phyloP scores from a whole-genome alignment of 2,329 filamentous ascomycete species.

The Oidium heveae region DNA sequence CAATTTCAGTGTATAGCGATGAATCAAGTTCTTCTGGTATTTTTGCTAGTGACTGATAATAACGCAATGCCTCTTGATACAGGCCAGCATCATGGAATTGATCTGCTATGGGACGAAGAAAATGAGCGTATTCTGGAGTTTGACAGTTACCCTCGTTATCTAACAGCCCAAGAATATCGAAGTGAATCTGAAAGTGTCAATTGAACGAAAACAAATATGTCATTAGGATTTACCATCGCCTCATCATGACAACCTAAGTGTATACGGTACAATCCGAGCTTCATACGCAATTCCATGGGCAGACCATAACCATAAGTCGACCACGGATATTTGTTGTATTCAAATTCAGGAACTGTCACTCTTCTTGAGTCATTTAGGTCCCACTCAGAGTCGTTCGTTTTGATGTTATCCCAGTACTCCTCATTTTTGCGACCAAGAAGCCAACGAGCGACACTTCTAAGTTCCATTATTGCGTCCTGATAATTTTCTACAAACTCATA shows the following conservation, averaged over 20 bases:
- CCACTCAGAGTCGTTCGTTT: slow-evolving; percentile 70
- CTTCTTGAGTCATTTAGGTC: slow-evolving; percentile 51
- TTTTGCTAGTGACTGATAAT: slow-evolving; percentile 28
- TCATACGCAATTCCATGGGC: slow-evolving; percentile 60
- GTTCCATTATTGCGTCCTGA: slow-evolving; percentile 36
- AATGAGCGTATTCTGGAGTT: slow-evolving; percentile 44
- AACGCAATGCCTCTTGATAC: slow-evolving; percentile 28
- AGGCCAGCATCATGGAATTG: slow-evolving; percentile 24
- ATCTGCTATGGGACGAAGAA: slow-evolving; percentile 50
- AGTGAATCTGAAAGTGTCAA: slow-evolving; percentile 26
- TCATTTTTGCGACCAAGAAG: slow-evolving; percentile 53
- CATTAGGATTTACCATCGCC: slow-evolving; percentile 33
- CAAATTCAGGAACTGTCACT: slow-evolving; percentile 32
- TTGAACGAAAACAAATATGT: neutral
- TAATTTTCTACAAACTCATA: slow-evolving; percentile 39
- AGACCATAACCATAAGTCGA: slow-evolving; percentile 46
- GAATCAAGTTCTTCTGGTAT: slow-evolving; percentile 25
- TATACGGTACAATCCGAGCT: slow-evolving; percentile 63
- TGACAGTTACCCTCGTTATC: slow-evolving; percentile 22
- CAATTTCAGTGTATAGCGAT: slow-evolving; percentile 15
- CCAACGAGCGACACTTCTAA: slow-evolving; percentile 59
- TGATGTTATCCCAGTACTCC: slow-evolving; percentile 46
- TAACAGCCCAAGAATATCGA: slow-evolving; percentile 42
- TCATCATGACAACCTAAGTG: slow-evolving; percentile 43
- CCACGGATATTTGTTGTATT: slow-evolving; percentile 23